phyloP scores from a whole-genome alignment of 768 basidiomycete genomes.

The Suillus americanus region DNA sequence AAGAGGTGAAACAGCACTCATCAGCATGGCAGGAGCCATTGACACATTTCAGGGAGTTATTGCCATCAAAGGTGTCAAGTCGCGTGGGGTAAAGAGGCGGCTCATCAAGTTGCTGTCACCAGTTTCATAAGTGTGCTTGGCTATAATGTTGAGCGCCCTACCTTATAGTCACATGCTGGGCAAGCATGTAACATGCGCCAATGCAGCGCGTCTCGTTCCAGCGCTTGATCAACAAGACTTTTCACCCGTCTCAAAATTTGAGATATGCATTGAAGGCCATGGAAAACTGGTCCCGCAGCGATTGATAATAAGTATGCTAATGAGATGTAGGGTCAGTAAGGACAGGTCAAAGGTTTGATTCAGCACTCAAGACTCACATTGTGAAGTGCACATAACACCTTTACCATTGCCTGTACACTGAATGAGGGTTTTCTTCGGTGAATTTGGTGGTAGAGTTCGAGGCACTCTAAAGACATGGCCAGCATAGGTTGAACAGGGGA shows the following conservation, averaged over 20 bases:
- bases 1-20: slow-evolving; percentile 15
- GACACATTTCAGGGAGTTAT: slow-evolving; percentile 29
- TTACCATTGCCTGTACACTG: too few relatives aligned
- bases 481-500: too few relatives aligned
- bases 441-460: too few relatives aligned
- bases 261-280: slow-evolving; percentile 33
- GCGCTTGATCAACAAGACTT: slow-evolving; percentile 16
- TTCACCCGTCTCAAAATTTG: slow-evolving; percentile 22
- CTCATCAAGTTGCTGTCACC: slow-evolving; percentile 21
- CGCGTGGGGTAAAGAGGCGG: slow-evolving; percentile 21
- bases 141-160: slow-evolving; percentile 8
- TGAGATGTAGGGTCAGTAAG: too few relatives aligned
- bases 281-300: too few relatives aligned
- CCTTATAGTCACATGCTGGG: slow-evolving; percentile 37
- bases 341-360: too few relatives aligned
- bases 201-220: slow-evolving; percentile 27
- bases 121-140: background rate
- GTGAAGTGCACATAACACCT: too few relatives aligned
- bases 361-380: too few relatives aligned
- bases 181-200: slow-evolving; percentile 35
- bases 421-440: too few relatives aligned
- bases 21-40: slow-evolving; percentile 20
- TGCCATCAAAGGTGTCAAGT: slow-evolving; percentile 10
- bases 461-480: too few relatives aligned
- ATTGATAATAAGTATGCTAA: too few relatives aligned